Conservation (phyloP, 805 yeast species). For the Nakazawaea laoshanensis region DNA sequence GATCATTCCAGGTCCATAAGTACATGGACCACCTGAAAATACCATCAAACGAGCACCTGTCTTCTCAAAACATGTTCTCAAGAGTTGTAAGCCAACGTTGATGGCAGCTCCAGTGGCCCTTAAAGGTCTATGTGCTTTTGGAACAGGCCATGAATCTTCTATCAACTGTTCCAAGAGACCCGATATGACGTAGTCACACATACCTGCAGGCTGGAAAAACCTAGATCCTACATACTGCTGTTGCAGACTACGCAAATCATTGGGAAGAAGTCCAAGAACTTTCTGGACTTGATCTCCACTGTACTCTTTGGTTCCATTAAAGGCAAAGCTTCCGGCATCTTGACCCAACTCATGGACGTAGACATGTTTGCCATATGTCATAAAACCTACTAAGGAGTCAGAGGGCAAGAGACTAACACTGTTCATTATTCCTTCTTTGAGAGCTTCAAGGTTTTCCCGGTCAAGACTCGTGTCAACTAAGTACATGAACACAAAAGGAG, state of each 20-base stretch:
- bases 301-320: conserved; percentile 51
- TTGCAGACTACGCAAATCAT: conserved; percentile 19
- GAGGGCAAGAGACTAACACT: conserved; percentile 40
- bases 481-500: conserved; percentile 40
- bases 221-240: conserved; percentile 21
- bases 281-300: conserved; percentile 36
- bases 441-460: conserved; percentile 38
- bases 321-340: conserved; percentile 28
- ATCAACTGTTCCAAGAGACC: conserved; percentile 38
- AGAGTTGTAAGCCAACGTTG: conserved; percentile 32
- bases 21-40: conserved; percentile 59
- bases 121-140: conserved; percentile 34
- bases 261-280: conserved; percentile 34
- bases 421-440: conserved; percentile 40
- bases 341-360: conserved; percentile 44
- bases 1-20: conserved; percentile 56
- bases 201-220: conserved; percentile 38
- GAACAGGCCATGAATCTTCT: conserved; percentile 40
- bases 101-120: conserved; percentile 57
- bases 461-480: conserved; percentile 52
- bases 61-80: conserved; percentile 30
- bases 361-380: conserved; percentile 54
- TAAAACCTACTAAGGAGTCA: conserved; percentile 45
- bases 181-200: conserved; percentile 43
- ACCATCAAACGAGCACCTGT: conserved; percentile 46